Evolutionary conservation across 306 rosid genomes (phyloP).

Genomic region (Senna tora): DNA sequence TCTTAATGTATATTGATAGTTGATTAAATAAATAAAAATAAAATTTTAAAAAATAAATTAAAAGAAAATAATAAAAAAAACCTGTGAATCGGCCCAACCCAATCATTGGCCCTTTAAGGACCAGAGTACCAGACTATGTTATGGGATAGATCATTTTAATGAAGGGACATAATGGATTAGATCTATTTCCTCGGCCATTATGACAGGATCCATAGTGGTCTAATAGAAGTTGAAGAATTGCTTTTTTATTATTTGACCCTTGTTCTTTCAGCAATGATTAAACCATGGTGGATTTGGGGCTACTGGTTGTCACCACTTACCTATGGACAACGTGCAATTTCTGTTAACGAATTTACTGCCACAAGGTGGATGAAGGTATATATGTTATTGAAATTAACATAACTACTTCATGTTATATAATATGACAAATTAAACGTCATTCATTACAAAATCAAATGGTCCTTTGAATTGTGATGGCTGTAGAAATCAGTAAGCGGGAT

Average conservation of each 20-base stretch:
- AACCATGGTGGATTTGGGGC: slow-evolving; percentile 91
- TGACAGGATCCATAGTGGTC: too few species aligned
- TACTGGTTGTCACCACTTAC: slow-evolving; percentile 85
- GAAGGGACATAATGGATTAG: too few species aligned
- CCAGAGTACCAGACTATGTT: too few species aligned
- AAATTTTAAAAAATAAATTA: too few species aligned
- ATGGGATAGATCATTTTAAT: too few species aligned
- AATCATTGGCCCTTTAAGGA: too few species aligned
- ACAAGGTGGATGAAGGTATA: slow-evolving; percentile 82
- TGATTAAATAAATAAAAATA: too few species aligned
- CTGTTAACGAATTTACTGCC: slow-evolving; percentile 83
- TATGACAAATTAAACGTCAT: not conserved
- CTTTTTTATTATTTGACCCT: slow-evolving; percentile 20
- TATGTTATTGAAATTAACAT: slow-evolving; percentile 30
- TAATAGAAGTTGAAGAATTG: not conserved
- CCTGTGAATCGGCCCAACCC: too few species aligned
- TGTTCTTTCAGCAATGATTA: slow-evolving; percentile 61
- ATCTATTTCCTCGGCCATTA: too few species aligned
- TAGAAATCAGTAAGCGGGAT: slow-evolving; percentile 42
- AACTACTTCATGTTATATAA: not conserved
- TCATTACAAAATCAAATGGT: not conserved
- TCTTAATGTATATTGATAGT: too few species aligned
- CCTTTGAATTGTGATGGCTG: slow-evolving; percentile 7
- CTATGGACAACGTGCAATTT: slow-evolving; percentile 74
- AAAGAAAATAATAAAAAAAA: too few species aligned